Percentiles rank a stretch among this genome's conserved stretches.
Evolutionary conservation across 1,139 yeast genomes (phyloP).

Genomic region (Fermentozyma sake): DNA sequence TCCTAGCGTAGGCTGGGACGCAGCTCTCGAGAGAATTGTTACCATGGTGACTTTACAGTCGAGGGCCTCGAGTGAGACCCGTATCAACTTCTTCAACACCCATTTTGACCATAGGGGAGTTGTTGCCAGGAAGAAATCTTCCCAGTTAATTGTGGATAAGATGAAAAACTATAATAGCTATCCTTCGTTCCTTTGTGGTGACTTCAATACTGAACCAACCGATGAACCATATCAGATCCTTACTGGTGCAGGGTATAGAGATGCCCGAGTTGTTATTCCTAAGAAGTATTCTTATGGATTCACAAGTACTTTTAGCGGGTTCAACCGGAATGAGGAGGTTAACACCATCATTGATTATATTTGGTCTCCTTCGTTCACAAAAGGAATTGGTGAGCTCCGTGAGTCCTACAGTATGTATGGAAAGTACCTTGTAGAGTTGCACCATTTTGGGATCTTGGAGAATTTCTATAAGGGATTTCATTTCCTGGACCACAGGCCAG

Average conservation of each 20-base stretch:
- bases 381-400: slow-evolving; percentile 2
- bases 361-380: slow-evolving; percentile 16
- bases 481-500: slow-evolving; percentile 23
- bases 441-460: slow-evolving; percentile 15
- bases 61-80: slow-evolving; percentile 10
- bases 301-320: slow-evolving; percentile 17
- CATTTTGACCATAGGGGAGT: slow-evolving; percentile 56
- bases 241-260: slow-evolving; percentile 13
- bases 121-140: slow-evolving; percentile 43
- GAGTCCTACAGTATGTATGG: slow-evolving; percentile 2
- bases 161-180: slow-evolving; percentile 35
- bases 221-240: slow-evolving; percentile 31
- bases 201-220: slow-evolving; percentile 51
- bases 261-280: slow-evolving; percentile 12
- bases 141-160: slow-evolving; percentile 40
- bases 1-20: slow-evolving; percentile 35
- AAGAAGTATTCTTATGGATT: slow-evolving; percentile 13
- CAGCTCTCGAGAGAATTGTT: slow-evolving; percentile 19
- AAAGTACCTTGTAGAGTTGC: slow-evolving; percentile 10
- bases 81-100: slow-evolving; percentile 47
- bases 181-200: slow-evolving; percentile 40
- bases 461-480: slow-evolving; percentile 13
- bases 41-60: slow-evolving; percentile 15
- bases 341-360: slow-evolving; percentile 18
- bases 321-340: slow-evolving; percentile 11